phyloP scores from a whole-genome alignment of 768 basidiomycete species.

The Suillus lakei region DNA sequence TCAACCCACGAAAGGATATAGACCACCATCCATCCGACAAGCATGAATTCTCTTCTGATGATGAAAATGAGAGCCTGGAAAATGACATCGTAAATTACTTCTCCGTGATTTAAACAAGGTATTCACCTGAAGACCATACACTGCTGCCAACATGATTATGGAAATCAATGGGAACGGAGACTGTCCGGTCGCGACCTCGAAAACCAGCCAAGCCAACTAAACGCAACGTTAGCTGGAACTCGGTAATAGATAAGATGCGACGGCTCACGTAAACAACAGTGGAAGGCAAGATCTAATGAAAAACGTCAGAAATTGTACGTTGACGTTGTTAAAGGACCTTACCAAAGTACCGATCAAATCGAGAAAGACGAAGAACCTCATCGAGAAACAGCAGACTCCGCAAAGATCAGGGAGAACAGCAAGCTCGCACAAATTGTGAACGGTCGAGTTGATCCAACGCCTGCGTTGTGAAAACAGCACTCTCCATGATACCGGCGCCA shows the following conservation, averaged over 20 bases:
- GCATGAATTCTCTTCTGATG: slow-evolving; percentile 76
- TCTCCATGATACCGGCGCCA: slow-evolving; percentile 65
- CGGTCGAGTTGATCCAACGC: slow-evolving; percentile 77
- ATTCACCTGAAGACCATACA: slow-evolving; percentile 69
- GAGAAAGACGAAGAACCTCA: slow-evolving; percentile 72
- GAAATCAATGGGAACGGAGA: slow-evolving; percentile 65
- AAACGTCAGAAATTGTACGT: slow-evolving; percentile 13
- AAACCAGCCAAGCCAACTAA: slow-evolving; percentile 63
- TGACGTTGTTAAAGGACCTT: slow-evolving; percentile 11
- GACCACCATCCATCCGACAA: slow-evolving; percentile 75
- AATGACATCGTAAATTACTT: slow-evolving; percentile 1
- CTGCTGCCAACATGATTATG: slow-evolving; percentile 66
- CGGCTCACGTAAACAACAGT: slow-evolving; percentile 63
- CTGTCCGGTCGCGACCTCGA: slow-evolving; percentile 56
- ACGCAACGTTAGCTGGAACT: slow-evolving; percentile 14
- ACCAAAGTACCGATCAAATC: slow-evolving; percentile 70
- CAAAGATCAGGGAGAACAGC: slow-evolving; percentile 66
- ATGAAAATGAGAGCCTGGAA: slow-evolving; percentile 65
- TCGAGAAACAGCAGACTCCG: slow-evolving; percentile 76
- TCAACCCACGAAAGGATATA: slow-evolving; percentile 64
- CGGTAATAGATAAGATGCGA: slow-evolving; percentile 4
- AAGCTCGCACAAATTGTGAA: slow-evolving; percentile 71
- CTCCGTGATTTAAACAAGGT: not conserved
- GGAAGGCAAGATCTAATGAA: slow-evolving; percentile 54
- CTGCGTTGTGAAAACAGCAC: slow-evolving; percentile 70